These are phyloP conservation scores for Leccinum boreale DNA, from an alignment of 768 basidiomycete genomes.

Conservation along the genomic window DNA sequence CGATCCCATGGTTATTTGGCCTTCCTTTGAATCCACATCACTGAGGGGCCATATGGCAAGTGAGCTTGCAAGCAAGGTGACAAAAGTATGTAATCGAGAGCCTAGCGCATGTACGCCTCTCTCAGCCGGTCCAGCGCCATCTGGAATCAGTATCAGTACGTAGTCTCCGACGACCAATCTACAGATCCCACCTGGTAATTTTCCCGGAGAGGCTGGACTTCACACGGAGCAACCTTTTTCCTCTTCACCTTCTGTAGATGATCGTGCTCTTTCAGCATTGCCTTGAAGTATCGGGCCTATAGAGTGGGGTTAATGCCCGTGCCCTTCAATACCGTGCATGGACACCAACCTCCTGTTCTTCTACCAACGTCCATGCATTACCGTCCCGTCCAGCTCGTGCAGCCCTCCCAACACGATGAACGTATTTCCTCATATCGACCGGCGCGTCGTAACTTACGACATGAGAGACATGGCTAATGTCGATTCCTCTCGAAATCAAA, in stretches of 20 bases:
- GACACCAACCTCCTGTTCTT: conserved; percentile 77
- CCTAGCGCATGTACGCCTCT: conserved; percentile 24
- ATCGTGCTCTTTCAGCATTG: conserved; percentile 68
- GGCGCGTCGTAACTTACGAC: conserved; percentile 96
- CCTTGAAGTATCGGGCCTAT: conserved; percentile 86
- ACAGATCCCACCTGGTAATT: conserved; percentile 61
- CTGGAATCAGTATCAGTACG: conserved; percentile 15
- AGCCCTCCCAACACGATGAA: conserved; percentile 95
- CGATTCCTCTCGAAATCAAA: conserved; percentile 92
- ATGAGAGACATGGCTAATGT: conserved; percentile 87
- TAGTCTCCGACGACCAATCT: not conserved
- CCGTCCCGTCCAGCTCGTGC: conserved; percentile 89
- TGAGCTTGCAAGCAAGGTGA: too few species aligned
- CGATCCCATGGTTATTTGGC: too few species aligned
- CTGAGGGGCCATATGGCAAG: too few species aligned
- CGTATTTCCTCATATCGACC: conserved; percentile 97
- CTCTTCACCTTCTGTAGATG: conserved; percentile 71
- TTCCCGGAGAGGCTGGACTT: conserved; percentile 50
- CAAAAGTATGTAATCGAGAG: not conserved
- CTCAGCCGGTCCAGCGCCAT: conserved; percentile 28
- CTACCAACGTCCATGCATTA: conserved; percentile 92
- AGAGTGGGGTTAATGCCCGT: conserved; percentile 2
- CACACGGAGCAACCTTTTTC: conserved; percentile 59
- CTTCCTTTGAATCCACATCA: too few species aligned
- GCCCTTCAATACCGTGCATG: not conserved